Base-by-base conservation (phyloP, 306 rosid genomes). In the Arachis hypogaea region DNA sequence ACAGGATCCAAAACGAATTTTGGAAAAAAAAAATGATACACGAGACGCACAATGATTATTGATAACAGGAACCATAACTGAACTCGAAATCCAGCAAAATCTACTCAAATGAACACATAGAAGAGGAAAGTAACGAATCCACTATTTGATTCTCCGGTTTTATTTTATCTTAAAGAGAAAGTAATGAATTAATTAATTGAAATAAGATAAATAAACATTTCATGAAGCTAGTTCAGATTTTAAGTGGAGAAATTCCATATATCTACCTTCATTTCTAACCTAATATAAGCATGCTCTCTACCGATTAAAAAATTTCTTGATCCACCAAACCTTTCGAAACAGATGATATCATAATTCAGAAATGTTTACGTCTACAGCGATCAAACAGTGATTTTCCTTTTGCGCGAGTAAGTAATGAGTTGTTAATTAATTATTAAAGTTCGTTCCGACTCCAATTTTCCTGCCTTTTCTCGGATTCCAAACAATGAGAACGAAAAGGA, bases 241-340 rank as follows among this genome's bases (percentile, higher is more conserved):
- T 71, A 14, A 46, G 30, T 46, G 0, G 8, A 11, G 8, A 59
- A 36, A 57, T 57, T 57, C 38, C 61, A 57, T 57, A 7, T 56
- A 16, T 56, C 36, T 55, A 55, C 22, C 2, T 55, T 16, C 9
- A 7, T 55, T 55, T 30, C 60, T 16, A 7, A n/a, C 38, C 58
- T 55, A 6, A 49, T 5, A 5, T 16, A 36, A 54, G 57, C 55
- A 42, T 54, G 55, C 55, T n/a, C 79, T 14, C 49, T 11, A 9
- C 11, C 10, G 55, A 29, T 45, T 38, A 55, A 8, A 47, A 58
- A 54, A 18, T 8, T 57, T 7, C 6, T 43, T 5, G 67, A 71
- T 71, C 66, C 9, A 5, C 66, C 66, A 44, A 72, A 72, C 68
- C 46, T 45, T 29, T 7, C 38, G 5, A 12, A 9, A 29, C 41